Evolutionary conservation across 2,329 filamentous ascomycete species (phyloP), one percentile per base, ranked within the genome.

Genomic region (Diaporthe sp.): DNA sequence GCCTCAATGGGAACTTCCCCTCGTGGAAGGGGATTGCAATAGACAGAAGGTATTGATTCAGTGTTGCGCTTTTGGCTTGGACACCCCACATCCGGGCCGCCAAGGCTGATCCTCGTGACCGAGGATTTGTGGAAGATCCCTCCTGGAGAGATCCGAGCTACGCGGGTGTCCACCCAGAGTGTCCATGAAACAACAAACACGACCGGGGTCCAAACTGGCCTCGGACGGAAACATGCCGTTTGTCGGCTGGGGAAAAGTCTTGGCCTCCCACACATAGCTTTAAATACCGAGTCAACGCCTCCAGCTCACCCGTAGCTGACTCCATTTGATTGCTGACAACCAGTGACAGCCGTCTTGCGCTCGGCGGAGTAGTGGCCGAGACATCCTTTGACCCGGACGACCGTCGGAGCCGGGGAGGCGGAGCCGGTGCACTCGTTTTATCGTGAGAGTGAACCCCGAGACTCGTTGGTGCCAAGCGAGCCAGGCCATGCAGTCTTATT

Each of bases 61-160:
- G 50, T 37, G 32, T 51, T 66, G 44, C 30, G 27, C 63, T n/a
- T 37, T 27, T 9, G 59, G 6, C 58, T 63, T 63, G 58, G 30
- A 39, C 22, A 66, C 44, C 63, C 63, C 63, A 66, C 63, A 37
- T 51, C 63, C 63, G 32, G 44, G 30, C 8, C n/a, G 44, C 63
- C 63, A 66, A 66, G 63, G 30, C 22, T 66, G 22, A 51, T 51
- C 63, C 44, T 66, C 63, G 44, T 66, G 63, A 51, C 42, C 39
- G 63, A 51, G 63, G 63, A 66, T 66, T 66, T 66, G 63, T 66
- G 63, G 63, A 66, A 66, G 63, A 66, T 66, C 30, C 63, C 63
- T 17, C 44, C 8, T n/a, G 15, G n/a, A 35, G 42, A 51, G 61
- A 66, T 51, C 61, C 63, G 44, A 66, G 44, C 30, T 27, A 37